A percentile compares a stretch with the other conserved stretches of the same genome.
Evolutionary conservation across 768 basidiomycete species (phyloP).

Genomic region (Kwoniella heveanensis): DNA sequence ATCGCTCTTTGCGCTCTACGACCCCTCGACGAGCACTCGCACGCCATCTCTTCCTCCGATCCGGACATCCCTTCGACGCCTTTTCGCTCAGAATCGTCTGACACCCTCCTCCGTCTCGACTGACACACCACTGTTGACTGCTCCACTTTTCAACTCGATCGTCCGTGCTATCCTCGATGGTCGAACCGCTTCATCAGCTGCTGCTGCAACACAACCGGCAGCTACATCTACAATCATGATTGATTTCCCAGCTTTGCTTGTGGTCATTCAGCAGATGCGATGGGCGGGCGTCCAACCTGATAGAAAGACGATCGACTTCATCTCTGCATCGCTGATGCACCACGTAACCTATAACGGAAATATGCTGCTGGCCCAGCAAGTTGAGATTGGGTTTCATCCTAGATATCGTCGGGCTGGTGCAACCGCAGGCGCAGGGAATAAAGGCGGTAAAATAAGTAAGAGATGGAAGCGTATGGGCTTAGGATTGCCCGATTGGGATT

Average conservation of each 20-base stretch:
- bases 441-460: not conserved
- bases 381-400: not conserved
- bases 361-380: not conserved
- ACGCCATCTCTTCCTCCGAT: not conserved
- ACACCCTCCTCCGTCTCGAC: not conserved
- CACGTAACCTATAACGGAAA: not conserved
- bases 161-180: constrained; percentile 1
- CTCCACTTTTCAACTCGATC: constrained; percentile 6
- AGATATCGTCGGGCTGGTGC: not conserved
- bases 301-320: constrained; percentile 9
- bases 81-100: not conserved
- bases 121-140: not conserved
- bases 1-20: not conserved
- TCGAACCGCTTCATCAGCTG: no score
- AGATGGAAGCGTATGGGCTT: constrained; percentile 16
- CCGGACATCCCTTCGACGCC: not conserved
- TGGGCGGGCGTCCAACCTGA: constrained; percentile 2
- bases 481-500: constrained; percentile 12
- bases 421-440: not conserved
- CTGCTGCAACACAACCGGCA: no score
- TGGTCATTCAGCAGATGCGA: constrained; percentile 1
- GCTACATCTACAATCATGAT: not conserved
- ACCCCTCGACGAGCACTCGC: not conserved
- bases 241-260: constrained; percentile 2
- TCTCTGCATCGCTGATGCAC: constrained; percentile 6